Evolutionary conservation across 1,139 yeast genomes (phyloP), one percentile per base, ranked within the genome.

Genomic region (Yamadazyma triangularis): DNA sequence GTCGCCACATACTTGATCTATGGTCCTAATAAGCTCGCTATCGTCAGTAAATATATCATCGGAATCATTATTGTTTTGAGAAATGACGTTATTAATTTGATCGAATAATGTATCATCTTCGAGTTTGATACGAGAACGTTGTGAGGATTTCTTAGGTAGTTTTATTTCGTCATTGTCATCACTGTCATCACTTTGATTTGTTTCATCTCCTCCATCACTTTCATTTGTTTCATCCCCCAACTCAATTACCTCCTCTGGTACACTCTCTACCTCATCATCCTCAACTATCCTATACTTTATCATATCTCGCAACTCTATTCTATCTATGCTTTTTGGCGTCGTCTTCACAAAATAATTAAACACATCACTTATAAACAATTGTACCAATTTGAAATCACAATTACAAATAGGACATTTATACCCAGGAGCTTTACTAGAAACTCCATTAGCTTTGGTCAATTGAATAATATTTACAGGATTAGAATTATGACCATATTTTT

Each of bases 351-450:
- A 67, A 40, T 54, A 68, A 37, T 68, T 68, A 48, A 57, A 64
- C 2, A 64, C 55, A 35, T 66, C 71, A 27, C 69, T 61, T 15
- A 68, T 64, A 31, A 49, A 50, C 20, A 68, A 43, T 28, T 64
- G 68, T 36, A 50, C 51, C 26, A 67, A 46, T 8, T 55, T 56
- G 38, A 68, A 67, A 25, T 45, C 35, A 13, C 33, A 42, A 41
- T 66, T 68, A 39, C 74, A 68, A 11, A 67, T 47, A 1, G 73
- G 73, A 40, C 74, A 68, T 34, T 51, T 56, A 44, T 63, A 67
- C 3, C 9, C 9, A 7, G 6, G 6, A 7, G 20, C 20, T 18
- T 18, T 18, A 6, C 9, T 9, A 7, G 20, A 9, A 18, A 18
- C 9, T 9, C 6, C 6, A 18, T 6, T 6, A 18, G 9, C 20